These are phyloP conservation scores for Chlorencoelia australis DNA, from an alignment of 2,329 filamentous ascomycete genomes.

Conservation along the genomic window DNA sequence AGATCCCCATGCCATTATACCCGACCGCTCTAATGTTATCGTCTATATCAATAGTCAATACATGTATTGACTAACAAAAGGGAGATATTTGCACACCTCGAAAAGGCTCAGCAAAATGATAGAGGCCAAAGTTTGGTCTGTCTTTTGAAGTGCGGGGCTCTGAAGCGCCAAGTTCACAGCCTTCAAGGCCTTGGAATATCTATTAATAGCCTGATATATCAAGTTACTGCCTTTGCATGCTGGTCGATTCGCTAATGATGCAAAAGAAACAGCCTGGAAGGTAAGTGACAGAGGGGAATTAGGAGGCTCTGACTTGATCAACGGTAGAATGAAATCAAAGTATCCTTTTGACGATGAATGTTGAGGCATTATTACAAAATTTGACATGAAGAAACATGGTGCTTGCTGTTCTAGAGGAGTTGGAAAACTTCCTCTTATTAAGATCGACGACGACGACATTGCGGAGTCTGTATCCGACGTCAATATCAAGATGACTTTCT, in stretches of 20 bases:
- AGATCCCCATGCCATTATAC: constrained; percentile 49
- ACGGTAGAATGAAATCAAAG: constrained; percentile 48
- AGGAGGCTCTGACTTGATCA: constrained; percentile 37
- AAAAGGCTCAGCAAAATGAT: constrained; percentile 51
- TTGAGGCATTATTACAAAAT: constrained; percentile 46
- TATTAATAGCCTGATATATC: constrained; percentile 35
- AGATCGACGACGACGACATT: background rate
- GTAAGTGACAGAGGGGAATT: constrained; percentile 43
- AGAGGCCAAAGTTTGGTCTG: constrained; percentile 49
- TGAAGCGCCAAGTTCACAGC: constrained; percentile 43
- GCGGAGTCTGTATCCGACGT: background rate
- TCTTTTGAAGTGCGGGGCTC: constrained; percentile 37
- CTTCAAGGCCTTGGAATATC: constrained; percentile 45
- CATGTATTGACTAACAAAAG: background rate
- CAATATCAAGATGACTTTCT: constrained; percentile 5
- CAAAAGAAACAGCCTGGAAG: constrained; percentile 50
- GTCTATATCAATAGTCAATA: constrained; percentile 24
- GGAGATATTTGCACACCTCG: constrained; percentile 36
- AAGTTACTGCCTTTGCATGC: constrained; percentile 25
- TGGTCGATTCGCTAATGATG: constrained; percentile 44
- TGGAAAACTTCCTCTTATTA: constrained; percentile 23
- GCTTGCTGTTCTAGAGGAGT: constrained; percentile 45
- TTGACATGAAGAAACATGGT: constrained; percentile 48
- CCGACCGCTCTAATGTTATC: constrained; percentile 42
- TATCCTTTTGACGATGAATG: constrained; percentile 43